Evolutionary conservation across 2,329 filamentous ascomycete species (phyloP).

Genomic region (Ilyonectria destructans): DNA sequence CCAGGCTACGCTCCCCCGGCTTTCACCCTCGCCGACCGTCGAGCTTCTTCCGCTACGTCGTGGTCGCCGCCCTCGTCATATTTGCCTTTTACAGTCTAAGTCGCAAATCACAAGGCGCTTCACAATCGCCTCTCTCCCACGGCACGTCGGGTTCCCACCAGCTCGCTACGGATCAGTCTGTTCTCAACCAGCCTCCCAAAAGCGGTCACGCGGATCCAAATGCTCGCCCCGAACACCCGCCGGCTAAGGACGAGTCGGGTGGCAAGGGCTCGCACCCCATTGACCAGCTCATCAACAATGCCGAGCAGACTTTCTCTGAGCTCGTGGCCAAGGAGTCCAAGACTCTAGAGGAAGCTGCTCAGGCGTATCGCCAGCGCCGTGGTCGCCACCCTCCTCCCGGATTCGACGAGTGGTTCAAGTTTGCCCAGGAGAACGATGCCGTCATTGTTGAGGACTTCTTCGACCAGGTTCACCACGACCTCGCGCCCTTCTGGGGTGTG

Average conservation of each 20-base stretch:
- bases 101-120: not conserved
- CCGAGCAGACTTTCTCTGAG: conserved; percentile 58
- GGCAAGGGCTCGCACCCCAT: conserved; percentile 62
- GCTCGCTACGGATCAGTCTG: not conserved
- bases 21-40: conserved; percentile 63
- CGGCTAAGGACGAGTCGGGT: conserved; percentile 17
- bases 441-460: conserved; percentile 76
- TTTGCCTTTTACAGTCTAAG: conserved; percentile 52
- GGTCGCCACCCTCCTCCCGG: conserved; percentile 76
- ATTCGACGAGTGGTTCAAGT: conserved; percentile 74
- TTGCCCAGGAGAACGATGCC: conserved; percentile 67
- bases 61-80: conserved; percentile 57
- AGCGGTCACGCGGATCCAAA: conserved; percentile 9
- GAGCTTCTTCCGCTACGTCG: conserved; percentile 60
- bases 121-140: not conserved
- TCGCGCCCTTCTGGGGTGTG: conserved; percentile 72
- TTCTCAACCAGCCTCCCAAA: not conserved
- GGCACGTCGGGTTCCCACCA: not conserved
- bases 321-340: conserved; percentile 63
- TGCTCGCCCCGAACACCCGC: conserved; percentile 24
- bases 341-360: conserved; percentile 69
- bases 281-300: conserved; percentile 66
- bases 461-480: conserved; percentile 75
- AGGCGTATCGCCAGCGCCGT: conserved; percentile 71
- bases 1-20: conserved; percentile 57